Base-by-base conservation (phyloP, 495 filamentous ascomycete species). In the Aspergillus mulundensis region DNA sequence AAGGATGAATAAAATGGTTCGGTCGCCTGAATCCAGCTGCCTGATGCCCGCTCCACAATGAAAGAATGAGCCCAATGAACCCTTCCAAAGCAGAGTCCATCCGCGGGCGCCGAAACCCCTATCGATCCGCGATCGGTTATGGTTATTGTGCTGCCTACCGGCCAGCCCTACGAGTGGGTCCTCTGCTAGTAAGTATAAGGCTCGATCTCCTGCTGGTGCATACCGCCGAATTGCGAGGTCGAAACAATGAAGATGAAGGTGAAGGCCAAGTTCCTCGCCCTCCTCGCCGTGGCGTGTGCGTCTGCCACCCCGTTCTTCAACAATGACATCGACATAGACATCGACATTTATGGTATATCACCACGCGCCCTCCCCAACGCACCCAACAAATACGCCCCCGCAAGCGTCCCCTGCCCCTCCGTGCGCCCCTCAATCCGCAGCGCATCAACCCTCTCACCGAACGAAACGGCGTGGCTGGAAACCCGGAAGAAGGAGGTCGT, bases 401-500 rank as follows among this genome's bases (percentile, higher is more conserved):
- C 63, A 30, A 62, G 48, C 6, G 74, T 71, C 11, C 66, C 56
- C 51, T 81, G 78, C 47, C 76, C 78, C 1, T 57, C 70, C 10
- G 68, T 42, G 20, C 70, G 75, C 30, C 85, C 85, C 14, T 69
- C 63, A 1, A 66, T 88, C 21, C 77, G 84, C 30, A 68, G 65
- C 20, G 89, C 87, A 20, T 59, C 62, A 10, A 59, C 61, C 6
- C 70, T 95, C 0, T 93, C 89, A 0, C 53, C 74, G 20, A 73
- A 87, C 40, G 91, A 96, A 70, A 79, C 76, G 24, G 66, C 76
- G 60, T 96, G 91, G 91, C 70, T 88, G 18, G 50, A 81, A 24
- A 57, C 56, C 19, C 71, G 81, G 20, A 72, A 76, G 42, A 68
- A 68, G 5, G 74, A 78, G 51, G 89, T 87, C 0, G 59, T 89